Evolutionary conservation across 2,329 filamentous ascomycete genomes (phyloP), one percentile per base, ranked within the genome.

Genomic region (Sordariomycetes sp.): DNA sequence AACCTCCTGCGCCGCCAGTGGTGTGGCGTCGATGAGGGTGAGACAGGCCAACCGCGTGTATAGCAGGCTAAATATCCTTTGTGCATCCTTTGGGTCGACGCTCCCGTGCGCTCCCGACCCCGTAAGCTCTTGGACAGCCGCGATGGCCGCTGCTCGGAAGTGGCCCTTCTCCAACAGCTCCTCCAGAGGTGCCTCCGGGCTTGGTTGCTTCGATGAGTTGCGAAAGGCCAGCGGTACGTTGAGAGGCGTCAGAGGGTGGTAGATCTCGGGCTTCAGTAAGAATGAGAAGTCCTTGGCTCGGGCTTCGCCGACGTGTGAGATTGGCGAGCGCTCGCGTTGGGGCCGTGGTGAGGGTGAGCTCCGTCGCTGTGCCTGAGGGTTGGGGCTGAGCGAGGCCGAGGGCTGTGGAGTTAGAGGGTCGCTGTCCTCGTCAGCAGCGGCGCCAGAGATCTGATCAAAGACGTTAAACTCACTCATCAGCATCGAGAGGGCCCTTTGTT

Each of bases 41-140:
- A 96, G 67, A 49, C 84, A 93, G 14, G 84, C 79, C 1, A 95
- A 69, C 2, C 90, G 79, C 2, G 79, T 82, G 58, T 94, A 88
- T 3, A 94, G 65, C 12, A 95, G 66, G 25, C 72, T 63, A 48
- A 95, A 86, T 33, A 95, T 85, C 16, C 70, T 66, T 6, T 63
- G 62, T 30, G 75, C 62, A 51, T 90, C 78, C 1, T 64, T 64
- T 0, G 77, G 64, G 28, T 64, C 58, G 2, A 66, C 51, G 10
- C 57, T 51, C 5, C 61, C 56, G n/a, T 56, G 58, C 5, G 63
- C 62, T 2, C 51, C 48, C 3, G 69, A 59, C 2, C 65, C 61
- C n/a, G 59, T 77, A 10, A 86, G 66, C 23, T 73, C 66, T 38
- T 76, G 70, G 0, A 74, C 74, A 1, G 79, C 75, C 21, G 75